Conservation (phyloP, 345 rosid species). For the Carallia pectinifolia region DNA sequence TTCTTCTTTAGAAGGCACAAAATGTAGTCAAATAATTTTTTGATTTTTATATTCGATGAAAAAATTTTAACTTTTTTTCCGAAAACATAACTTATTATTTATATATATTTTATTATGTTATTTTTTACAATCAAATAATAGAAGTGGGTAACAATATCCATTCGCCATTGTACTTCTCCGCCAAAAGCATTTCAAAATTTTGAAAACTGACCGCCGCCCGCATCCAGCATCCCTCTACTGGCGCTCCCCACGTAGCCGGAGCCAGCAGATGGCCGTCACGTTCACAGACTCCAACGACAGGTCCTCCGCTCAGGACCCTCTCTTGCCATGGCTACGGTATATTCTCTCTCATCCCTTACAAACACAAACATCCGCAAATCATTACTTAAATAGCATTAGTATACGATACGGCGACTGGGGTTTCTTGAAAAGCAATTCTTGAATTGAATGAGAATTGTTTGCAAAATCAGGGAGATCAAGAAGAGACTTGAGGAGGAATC, state of each 20-base stretch:
- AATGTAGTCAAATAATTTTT: too few relatives aligned
- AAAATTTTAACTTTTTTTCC: too few relatives aligned
- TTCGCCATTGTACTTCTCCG: background rate
- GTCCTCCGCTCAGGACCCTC: constrained; percentile 40
- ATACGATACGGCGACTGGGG: too few relatives aligned
- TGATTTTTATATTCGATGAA: too few relatives aligned
- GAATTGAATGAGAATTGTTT: background rate
- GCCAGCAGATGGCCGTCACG: constrained; percentile 25
- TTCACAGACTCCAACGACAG: constrained; percentile 15
- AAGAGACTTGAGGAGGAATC: constrained; percentile 35
- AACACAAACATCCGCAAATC: background rate
- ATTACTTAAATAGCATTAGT: background rate
- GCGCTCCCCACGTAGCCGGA: constrained; percentile 11
- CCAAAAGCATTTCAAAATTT: background rate
- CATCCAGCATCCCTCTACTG: background rate
- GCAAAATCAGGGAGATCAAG: constrained; percentile 50
- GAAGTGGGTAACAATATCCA: background rate
- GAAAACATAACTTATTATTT: too few relatives aligned
- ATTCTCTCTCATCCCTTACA: background rate
- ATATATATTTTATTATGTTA: too few relatives aligned
- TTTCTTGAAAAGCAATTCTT: background rate
- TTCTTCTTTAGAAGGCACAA: too few relatives aligned
- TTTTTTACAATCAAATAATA: background rate
- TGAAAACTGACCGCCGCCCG: constrained; percentile 13
- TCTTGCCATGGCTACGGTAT: constrained; percentile 61